Evolutionary conservation across 768 basidiomycete species (phyloP).

Genomic region (Hydnomerulius pinastri): DNA sequence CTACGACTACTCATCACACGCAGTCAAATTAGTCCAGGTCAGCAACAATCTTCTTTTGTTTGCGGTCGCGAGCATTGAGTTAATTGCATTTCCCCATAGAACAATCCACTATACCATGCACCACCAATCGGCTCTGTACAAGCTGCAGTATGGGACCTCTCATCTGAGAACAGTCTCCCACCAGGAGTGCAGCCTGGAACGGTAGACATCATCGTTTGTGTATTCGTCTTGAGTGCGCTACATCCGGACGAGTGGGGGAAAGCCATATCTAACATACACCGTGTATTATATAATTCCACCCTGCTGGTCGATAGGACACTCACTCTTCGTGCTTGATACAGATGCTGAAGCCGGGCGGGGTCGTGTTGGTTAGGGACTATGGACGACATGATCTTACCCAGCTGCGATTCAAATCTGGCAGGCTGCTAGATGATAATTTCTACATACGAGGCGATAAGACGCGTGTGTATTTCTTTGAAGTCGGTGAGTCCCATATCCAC

Average conservation of each 20-base stretch:
- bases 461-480: conserved; percentile 93
- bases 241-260: conserved; percentile 90
- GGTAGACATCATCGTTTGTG: conserved; percentile 89
- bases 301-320: background rate
- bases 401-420: conserved; percentile 84
- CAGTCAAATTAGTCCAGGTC: conserved; percentile 88
- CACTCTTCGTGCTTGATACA: conserved; percentile 31
- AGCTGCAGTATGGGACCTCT: conserved; percentile 90
- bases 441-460: conserved; percentile 98
- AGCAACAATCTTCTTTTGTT: conserved; percentile 12
- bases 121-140: conserved; percentile 72
- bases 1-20: conserved; percentile 89
- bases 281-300: conserved; percentile 46
- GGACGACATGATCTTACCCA: conserved; percentile 95
- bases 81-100: conserved; percentile 39
- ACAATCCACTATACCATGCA: conserved; percentile 66
- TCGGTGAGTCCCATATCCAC: conserved; percentile 49
- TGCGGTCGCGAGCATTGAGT: background rate
- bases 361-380: conserved; percentile 88
- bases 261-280: conserved; percentile 79
- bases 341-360: conserved; percentile 90
- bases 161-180: conserved; percentile 62
- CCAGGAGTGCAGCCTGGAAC: conserved; percentile 59
- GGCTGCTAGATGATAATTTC: conserved; percentile 90
- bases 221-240: conserved; percentile 92